Evolutionary conservation across 2,329 filamentous ascomycete species (phyloP), one percentile per base, ranked within the genome.

Genomic region (Trichophyton benhamiae): DNA sequence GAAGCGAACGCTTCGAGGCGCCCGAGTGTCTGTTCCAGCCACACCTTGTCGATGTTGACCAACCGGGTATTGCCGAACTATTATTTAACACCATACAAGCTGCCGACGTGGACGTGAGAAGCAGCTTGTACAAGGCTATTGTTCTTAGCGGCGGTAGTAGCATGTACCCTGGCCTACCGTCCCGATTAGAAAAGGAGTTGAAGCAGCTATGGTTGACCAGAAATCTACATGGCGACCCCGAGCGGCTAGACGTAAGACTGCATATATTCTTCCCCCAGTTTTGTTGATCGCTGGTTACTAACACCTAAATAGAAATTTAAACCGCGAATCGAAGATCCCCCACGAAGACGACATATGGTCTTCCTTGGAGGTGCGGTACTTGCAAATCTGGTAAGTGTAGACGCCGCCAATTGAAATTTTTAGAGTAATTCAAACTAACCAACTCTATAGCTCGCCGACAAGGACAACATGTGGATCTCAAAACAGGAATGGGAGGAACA

Each of bases 11-110:
- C 48, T 99, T 99, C 76, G 94, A 99, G 78, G 94, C 94, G 1
- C 91, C 94, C 62, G 94, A 99, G 76, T 99, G 94, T 75, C 82
- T 99, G 59, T 99, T 99, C 85, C 94, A 99, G 78, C 94, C 94
- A 49, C 94, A 99, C 75, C 82, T 99, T 46, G 92, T 99, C 57
- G 94, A 99, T 73, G 95, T 94, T 69, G 94, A 99, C 72, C 92
- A 97, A 72, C 91, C 91, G 1, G 94, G 94, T 63, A 94, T 99
- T 64, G 92, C 90, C 69, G 94, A 99, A 73, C 91, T 97, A 76
- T 81, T 99, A 44, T 99, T 99, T 84, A 96, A 99, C 80, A 99
- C 92, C 20, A 99, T 99, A 71, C 94, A 97, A 77, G 80, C 88
- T 6, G 91, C 94, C 64, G 94, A 97, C 68, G 91, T 99, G 60